phyloP scores from a whole-genome alignment of 768 basidiomycete species.

The Mycena rosella region DNA sequence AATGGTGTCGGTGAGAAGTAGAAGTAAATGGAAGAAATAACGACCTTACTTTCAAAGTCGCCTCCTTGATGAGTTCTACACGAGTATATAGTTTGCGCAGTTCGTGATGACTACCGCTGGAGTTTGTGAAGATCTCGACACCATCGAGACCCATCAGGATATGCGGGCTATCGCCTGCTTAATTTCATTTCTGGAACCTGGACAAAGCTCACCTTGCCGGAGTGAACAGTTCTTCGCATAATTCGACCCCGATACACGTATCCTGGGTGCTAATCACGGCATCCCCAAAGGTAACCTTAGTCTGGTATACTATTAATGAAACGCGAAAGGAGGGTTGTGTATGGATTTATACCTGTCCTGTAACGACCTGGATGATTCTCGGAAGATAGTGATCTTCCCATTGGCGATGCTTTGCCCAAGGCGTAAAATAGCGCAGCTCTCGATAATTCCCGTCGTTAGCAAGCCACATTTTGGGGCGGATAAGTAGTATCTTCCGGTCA shows the following conservation, averaged over 20 bases:
- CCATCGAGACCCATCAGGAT: conserved; percentile 98
- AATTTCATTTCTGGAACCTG: not conserved
- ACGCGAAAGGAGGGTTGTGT: not conserved
- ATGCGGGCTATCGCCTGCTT: conserved; percentile 78
- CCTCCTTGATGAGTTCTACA: conserved; percentile 96
- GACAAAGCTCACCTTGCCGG: conserved; percentile 84
- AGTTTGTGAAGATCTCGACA: conserved; percentile 99
- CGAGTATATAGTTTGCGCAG: conserved; percentile 94
- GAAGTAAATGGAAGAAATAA: not conserved
- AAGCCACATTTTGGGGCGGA: conserved; percentile 99
- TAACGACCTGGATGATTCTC: conserved; percentile 87
- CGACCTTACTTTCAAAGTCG: conserved; percentile 84
- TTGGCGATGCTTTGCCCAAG: conserved; percentile 91
- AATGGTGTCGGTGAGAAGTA: not conserved
- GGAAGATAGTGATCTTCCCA: conserved; percentile 95
- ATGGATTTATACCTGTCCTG: conserved; percentile 77
- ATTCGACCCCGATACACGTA: conserved; percentile 96
- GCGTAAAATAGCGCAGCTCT: conserved; percentile 90
- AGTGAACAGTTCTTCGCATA: conserved; percentile 98
- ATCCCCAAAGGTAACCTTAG: conserved; percentile 95
- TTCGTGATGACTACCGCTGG: conserved; percentile 98
- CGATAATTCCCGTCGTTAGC: conserved; percentile 99
- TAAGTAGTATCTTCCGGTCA: conserved; percentile 89
- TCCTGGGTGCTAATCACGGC: conserved; percentile 93
- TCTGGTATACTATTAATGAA: conserved; percentile 54